phyloP scores from a whole-genome alignment of 805 yeast species.

The Starmerella bombi region DNA sequence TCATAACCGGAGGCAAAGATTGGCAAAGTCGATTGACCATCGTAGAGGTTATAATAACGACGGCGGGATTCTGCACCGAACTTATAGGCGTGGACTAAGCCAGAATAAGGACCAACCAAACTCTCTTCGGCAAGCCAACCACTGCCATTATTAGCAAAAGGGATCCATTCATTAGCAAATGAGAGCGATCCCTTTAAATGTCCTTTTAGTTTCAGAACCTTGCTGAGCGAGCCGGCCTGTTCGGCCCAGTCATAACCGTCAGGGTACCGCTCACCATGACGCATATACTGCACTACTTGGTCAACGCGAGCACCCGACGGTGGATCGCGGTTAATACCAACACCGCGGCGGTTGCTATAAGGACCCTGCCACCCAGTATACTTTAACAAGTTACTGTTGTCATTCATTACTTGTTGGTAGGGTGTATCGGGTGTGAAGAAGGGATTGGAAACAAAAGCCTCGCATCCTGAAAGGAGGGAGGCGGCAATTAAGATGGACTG shows the following conservation, averaged over 20 bases:
- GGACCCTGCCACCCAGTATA: constrained; percentile 17
- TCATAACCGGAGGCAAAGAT: constrained; percentile 44
- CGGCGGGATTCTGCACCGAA: constrained; percentile 40
- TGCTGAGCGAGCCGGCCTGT: constrained; percentile 11
- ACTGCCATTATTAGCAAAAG: constrained; percentile 28
- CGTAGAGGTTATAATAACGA: constrained; percentile 38
- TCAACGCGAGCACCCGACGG: constrained; percentile 41
- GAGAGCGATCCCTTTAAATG: constrained; percentile 31
- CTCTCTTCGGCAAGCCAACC: constrained; percentile 41
- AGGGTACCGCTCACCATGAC: constrained; percentile 52
- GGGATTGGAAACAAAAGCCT: constrained; percentile 13
- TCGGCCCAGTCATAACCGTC: constrained; percentile 16
- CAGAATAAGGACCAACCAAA: constrained; percentile 39
- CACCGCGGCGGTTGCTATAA: constrained; percentile 31
- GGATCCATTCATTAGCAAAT: constrained; percentile 38
- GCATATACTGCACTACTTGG: constrained; percentile 39
- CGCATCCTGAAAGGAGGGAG: constrained; percentile 9
- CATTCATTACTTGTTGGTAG: constrained; percentile 23
- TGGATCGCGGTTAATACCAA: constrained; percentile 39
- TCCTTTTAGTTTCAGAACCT: constrained; percentile 7
- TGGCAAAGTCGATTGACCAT: constrained; percentile 30
- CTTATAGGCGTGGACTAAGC: constrained; percentile 36
- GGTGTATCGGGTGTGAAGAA: constrained; percentile 16
- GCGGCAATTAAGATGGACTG: constrained; percentile 1
- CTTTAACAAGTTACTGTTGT: constrained; percentile 21